Evolutionary conservation across 129 eudicot genomes (phyloP), one percentile per base, ranked within the genome.

Genomic region (Flaveria sonorensis): DNA sequence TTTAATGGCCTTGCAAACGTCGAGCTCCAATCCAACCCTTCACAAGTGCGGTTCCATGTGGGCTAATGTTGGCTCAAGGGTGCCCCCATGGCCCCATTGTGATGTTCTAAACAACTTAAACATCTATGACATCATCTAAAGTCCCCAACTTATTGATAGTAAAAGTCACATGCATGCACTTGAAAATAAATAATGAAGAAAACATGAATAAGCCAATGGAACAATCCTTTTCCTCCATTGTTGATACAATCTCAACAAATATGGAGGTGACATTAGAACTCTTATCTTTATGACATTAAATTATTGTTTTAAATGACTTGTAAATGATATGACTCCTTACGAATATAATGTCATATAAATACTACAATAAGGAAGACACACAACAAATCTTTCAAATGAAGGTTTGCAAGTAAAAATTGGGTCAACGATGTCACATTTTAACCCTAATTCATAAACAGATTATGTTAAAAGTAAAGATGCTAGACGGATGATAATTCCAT

Each of bases 391-490:
- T 10, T 53, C 39, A 1, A 16, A 77, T 19, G 6, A 39, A 46
- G 51, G 42, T 65, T 61, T 65, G 51, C 69, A 65, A 28, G 65
- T 30, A 30, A 0, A 30, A 30, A 3, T 72, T 3, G 15, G 48
- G 78, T 53, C 69, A 55, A 73, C 2, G 4, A 13, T 48, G 63
- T 73, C 75, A 18, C 61, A 68, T 66, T 61, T 14, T 10, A 79
- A 39, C 73, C 78, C 40, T 63, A 72, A 72, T 23, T 40, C 48
- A 48, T 62, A 63, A 72, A 50, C 83, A 79, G 23, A 40, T 21
- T 73, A 50, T 73, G 48, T 36, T 36, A 4, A 36, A 36, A 36
- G 40, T 36, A 36, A 5, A 36, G 0, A 36, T 32, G 40, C 7
- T 51, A 77, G 36, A 39, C 15, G 3, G 21, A 30, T 56, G 68